Evolutionary conservation across 768 basidiomycete species (phyloP), one percentile per base, ranked within the genome.

Genomic region (Termitomyces eurrhizus): DNA sequence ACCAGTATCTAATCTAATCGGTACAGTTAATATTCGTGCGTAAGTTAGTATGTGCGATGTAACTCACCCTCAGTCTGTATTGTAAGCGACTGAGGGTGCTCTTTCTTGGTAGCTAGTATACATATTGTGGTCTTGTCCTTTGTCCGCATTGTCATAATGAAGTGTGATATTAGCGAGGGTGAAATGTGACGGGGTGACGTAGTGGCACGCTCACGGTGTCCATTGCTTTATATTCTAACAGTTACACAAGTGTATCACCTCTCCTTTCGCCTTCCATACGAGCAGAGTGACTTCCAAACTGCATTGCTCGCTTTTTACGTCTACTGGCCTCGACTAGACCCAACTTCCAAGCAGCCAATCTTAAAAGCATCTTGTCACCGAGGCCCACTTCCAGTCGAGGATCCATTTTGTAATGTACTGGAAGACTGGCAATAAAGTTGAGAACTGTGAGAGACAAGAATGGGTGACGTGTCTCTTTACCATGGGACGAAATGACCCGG

Each of bases 251-350:
- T 24, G 67, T 68, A 69, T 86, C 83, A 2, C 89, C 90, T 41
- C 81, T 80, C 60, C 72, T 74, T 51, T 84, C 83, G 3, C 84
- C 87, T 18, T 88, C 86, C 92, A 94, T 93, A 60, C 91, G 77
- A 18, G 92, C 92, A 35, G 92, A 90, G 73, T 87, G 86, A 67
- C 84, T 91, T 18, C 96, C 96, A 75, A 99, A 99, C 68, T 98
- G 97, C 91, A 98, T 97, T 14, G 97, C 97, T 60, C 91, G 73
- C 75, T 99, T 99, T 71, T 90, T 94, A 63, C 92, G 78, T 56
- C 66, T 60, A 62, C 90, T 89, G 6, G 93, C 92, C 63, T 87
- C 84, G 2, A 81, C 72, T 46, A 98, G 77, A 0, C 95, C 95
- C n/a, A 94, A 67, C 64, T 84, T 83, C 62, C 77, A 74, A 39